These are phyloP conservation scores for Metarhizium humberi DNA, from an alignment of 2,329 filamentous ascomycete genomes.

Conservation along the genomic window DNA sequence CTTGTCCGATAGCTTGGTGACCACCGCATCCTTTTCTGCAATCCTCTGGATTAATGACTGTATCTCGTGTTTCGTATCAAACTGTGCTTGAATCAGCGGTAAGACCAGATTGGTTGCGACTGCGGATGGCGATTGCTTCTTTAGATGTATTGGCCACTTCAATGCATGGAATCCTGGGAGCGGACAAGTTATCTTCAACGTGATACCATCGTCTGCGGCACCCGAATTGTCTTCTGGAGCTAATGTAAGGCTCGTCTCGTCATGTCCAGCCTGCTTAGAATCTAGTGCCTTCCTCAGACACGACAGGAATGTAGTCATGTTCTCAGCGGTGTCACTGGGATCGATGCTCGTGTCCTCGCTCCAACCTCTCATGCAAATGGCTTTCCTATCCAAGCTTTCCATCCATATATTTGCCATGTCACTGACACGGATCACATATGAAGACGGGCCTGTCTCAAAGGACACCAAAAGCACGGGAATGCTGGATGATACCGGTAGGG, in stretches of 20 bases:
- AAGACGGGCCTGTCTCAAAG: conserved; percentile 38
- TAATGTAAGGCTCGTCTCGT: conserved; percentile 35
- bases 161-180: conserved; percentile 58
- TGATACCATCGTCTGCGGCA: conserved; percentile 31
- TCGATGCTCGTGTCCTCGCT: conserved; percentile 62
- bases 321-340: conserved; percentile 57
- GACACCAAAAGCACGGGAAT: conserved; percentile 58
- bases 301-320: conserved; percentile 57
- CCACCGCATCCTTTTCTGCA: conserved; percentile 41
- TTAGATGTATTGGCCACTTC: conserved; percentile 55
- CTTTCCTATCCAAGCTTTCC: conserved; percentile 52
- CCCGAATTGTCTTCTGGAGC: conserved; percentile 21
- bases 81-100: conserved; percentile 39
- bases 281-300: conserved; percentile 48
- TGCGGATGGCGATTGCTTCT: conserved; percentile 30
- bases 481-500: conserved; percentile 20
- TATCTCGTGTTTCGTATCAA: conserved; percentile 28
- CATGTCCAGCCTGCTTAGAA: conserved; percentile 33
- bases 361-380: conserved; percentile 53
- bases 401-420: conserved; percentile 68
- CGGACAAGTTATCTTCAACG: conserved; percentile 46
- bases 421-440: conserved; percentile 59
- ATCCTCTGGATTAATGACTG: conserved; percentile 33
- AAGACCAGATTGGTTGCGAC: conserved; percentile 41
- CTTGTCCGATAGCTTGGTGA: conserved; percentile 43